Evolutionary conservation across 352 stramenopile species (phyloP), one percentile per base, ranked within the genome.

Genomic region (Globisporangium spinosum): DNA sequence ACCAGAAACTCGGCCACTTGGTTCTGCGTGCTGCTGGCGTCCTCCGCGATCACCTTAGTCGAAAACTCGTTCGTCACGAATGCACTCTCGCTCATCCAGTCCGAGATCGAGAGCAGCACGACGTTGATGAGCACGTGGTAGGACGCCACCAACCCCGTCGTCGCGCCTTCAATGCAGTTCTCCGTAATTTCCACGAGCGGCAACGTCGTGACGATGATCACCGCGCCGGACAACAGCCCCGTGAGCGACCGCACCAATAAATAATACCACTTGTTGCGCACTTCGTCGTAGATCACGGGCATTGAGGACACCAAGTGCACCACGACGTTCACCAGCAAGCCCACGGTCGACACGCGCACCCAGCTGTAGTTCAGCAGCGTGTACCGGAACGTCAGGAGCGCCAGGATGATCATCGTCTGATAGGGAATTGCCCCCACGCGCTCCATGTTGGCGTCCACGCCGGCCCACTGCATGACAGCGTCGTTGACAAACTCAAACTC

Each of bases 301-400:
- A 83, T 45, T 0, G 72, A 63, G 35, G 75, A 67, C 17, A 78
- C 45, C 7, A 89, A 56, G 2, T 77, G 70, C 12, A 80, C 64
- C 0, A 62, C 65, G 13, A 90, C 71, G 8, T 69, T 71, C 17
- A 85, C 55, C 13, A 89, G 32, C 23, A 91, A 43, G 9, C 71
- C 76, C n/a, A 73, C 76, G 8, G 83, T 68, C 0, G 77, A 83
- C 3, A 91, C 72, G 29, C 80, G 82, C 32, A 88, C 72, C 85
- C 85, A 93, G 63, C 79, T 90, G 73, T 82, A 85, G 68, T 93
- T 93, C 47, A 93, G 83, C 49, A 91, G 59, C 22, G 73, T 79
- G 45, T 78, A 66, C 53, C 85, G 82, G 67, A 81, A 93, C 12
- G 77, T 69, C 56, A 87, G 27, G 25, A 91, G 75, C 43, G 72